Base-by-base conservation (phyloP, 768 basidiomycete species). In the Suillus luteus region DNA sequence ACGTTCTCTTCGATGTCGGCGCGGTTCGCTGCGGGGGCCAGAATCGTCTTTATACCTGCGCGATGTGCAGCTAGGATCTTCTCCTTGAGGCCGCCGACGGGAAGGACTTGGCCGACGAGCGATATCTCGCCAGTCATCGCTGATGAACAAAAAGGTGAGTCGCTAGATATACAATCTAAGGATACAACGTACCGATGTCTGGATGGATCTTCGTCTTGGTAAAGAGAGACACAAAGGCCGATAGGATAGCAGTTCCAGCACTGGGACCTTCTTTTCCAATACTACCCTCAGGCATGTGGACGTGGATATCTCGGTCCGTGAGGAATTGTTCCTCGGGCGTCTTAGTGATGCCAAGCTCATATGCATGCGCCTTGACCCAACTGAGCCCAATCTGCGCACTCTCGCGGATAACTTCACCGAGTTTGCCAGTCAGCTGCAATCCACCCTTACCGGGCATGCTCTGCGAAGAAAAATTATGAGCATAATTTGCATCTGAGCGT, bases 71-170 rank as follows among this genome's bases (percentile, higher is more conserved):
- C 96, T 2, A 98, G 85, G 66, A 96, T 95, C 82, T 97, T 96
- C 79, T 94, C 93, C 80, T 97, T 98, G 66, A 99, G 78, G 0
- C 96, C 96, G 9, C 96, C 96, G 11, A 99, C 96, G 2, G 96
- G 94, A 1, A 97, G 83, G 10, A 99, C 96, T 76, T 97, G 95
- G 0, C 97, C 97, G 0, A 95, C 90, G 17, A 99, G 87, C 2
- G 96, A 95, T 62, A 99, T 95, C 76, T 99, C 97, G 17, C 97
- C 97, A 0, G 97, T 99, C 95, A 99, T 96, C 7, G 97, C 95
- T 95, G 65, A 1, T 40, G 38, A 40, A 27, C 5, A 59, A 38
- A 33, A 3, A 59, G 15, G 40, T 35, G 14, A 55, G 55, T 24
- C 38, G 52, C 11, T 14, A 62, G 57, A 41, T 38, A 51, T 37